Conservation (phyloP, 345 rosid species). For the Gossypioides kirkii region DNA sequence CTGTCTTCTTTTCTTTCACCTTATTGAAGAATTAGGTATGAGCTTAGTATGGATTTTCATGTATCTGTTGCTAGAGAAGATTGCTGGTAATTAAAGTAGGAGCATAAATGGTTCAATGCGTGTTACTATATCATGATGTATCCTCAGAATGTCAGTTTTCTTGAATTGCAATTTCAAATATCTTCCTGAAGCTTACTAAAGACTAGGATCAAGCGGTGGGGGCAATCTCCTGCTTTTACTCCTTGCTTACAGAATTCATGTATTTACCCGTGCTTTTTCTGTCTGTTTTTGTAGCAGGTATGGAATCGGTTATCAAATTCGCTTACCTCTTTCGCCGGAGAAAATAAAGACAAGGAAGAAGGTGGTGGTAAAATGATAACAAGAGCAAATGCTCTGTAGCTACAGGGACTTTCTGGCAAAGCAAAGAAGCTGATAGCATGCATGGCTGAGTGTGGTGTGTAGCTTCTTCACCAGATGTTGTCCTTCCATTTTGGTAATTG, state of each 20-base stretch:
- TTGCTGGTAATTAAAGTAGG: background rate
- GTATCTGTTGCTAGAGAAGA: background rate
- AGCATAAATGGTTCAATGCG: background rate
- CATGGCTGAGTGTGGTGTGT: background rate
- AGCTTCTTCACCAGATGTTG: background rate
- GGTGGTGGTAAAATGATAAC: background rate
- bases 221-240: background rate
- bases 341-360: background rate
- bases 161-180: background rate
- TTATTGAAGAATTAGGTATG: background rate
- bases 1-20: background rate
- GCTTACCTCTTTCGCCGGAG: background rate
- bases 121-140: background rate
- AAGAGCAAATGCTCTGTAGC: background rate
- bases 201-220: background rate
- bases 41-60: background rate
- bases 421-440: background rate
- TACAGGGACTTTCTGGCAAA: background rate
- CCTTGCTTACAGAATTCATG: background rate
- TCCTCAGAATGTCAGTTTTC: background rate
- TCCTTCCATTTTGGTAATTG: constrained; percentile 1
- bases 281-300: background rate
- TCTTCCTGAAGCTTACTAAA: background rate
- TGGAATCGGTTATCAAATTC: background rate
- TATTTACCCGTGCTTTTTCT: background rate